Base-by-base conservation (phyloP, 2,329 filamentous ascomycete species). In the Akanthomyces uredinophilus region DNA sequence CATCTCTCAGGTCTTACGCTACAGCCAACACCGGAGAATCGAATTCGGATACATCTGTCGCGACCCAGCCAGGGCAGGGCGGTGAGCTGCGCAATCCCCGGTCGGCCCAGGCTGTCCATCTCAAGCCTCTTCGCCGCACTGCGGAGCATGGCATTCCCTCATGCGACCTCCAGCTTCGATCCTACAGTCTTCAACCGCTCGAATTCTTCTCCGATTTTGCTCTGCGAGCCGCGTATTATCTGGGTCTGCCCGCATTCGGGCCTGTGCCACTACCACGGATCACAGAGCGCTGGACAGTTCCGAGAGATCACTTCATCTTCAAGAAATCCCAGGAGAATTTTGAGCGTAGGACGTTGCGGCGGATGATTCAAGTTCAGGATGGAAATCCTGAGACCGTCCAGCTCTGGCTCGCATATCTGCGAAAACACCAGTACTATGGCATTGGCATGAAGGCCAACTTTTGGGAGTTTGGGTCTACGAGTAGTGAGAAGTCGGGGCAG, bases 291-390 rank as follows among this genome's bases (percentile, higher is more conserved):
- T 99, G 95, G 95, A 98, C 95, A 1, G 92, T 98, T 2, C 92
- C 92, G 11, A 85, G 87, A 70, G 86, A 86, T 71, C 90, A 91
- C 74, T 99, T 99, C 80, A 91, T 97, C 67, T 91, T 92, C 81
- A 99, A 98, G 79, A 99, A 99, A 79, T 89, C 87, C 43, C 93
- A 99, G 77, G 95, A 99, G 78, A 99, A 99, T 76, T 99, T 96
- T 71, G 94, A 98, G 79, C 84, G 95, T 60, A 88, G 95, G 64
- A 99, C 95, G 1, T 77, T 93, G 69, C 85, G 93, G 60, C 82
- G 95, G 16, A 75, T 97, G 69, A 92, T 99, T 58, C 92, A 96
- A 76, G 95, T 99, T 71, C 89, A 91, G 67, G 95, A 98, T 71
- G 95, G 92, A 0, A 83, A 97, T 70, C 87, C 92, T 0, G 91